phyloP scores from a whole-genome alignment of 352 stramenopile genomes.

The Thalassiosira mediterranea region DNA sequence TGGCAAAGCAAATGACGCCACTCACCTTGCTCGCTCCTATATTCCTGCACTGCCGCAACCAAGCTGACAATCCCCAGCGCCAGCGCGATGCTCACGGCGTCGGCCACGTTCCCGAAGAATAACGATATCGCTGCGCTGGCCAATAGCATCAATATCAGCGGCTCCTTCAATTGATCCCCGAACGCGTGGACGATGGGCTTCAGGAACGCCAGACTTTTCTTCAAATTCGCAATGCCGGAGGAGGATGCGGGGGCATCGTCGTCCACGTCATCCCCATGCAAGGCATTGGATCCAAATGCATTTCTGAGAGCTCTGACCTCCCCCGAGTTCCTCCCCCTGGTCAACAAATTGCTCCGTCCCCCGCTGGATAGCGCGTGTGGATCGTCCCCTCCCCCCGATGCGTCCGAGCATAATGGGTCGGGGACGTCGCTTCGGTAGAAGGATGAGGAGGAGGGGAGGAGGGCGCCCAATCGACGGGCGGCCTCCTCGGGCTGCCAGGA shows the following conservation, averaged over 20 bases:
- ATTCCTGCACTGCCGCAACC: slow-evolving; percentile 93
- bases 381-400: too few relatives aligned
- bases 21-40: slow-evolving; percentile 82
- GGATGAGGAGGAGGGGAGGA: slow-evolving; percentile 25
- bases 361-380: too few relatives aligned
- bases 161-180: slow-evolving; percentile 94
- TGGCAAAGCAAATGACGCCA: too few relatives aligned
- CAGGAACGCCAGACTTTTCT: slow-evolving; percentile 19
- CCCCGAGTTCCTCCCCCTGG: slow-evolving; percentile 59
- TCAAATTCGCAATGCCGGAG: slow-evolving; percentile 4
- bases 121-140: slow-evolving; percentile 90
- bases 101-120: slow-evolving; percentile 91
- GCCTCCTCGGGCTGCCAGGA: slow-evolving; percentile 77
- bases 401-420: too few relatives aligned
- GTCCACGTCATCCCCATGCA: slow-evolving; percentile 48
- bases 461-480: slow-evolving; percentile 50
- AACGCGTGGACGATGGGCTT: slow-evolving; percentile 90
- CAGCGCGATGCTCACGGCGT: slow-evolving; percentile 94
- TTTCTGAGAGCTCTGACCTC: slow-evolving; percentile 43
- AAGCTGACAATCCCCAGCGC: slow-evolving; percentile 96
- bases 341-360: too few relatives aligned
- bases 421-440: too few relatives aligned
- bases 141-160: slow-evolving; percentile 95
- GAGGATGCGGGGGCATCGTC: neutral
- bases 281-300: slow-evolving; percentile 67